These are phyloP conservation scores for Trichophyton benhamiae DNA, from an alignment of 2,329 filamentous ascomycete species.

Conservation along the genomic window DNA sequence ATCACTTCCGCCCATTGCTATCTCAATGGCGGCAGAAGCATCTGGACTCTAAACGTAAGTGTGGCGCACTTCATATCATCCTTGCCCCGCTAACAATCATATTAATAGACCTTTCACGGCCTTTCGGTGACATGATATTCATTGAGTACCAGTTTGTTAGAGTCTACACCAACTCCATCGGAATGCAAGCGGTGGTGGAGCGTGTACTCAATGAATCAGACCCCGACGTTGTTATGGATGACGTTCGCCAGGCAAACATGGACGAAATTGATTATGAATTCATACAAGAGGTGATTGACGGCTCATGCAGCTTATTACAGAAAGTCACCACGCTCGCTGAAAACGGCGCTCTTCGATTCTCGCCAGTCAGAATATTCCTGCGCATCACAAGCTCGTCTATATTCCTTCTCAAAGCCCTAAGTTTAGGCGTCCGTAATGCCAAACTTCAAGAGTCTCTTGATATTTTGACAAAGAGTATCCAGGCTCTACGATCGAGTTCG, in stretches of 20 bases:
- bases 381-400: slow-evolving; percentile 45
- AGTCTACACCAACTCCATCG: slow-evolving; percentile 35
- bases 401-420: slow-evolving; percentile 42
- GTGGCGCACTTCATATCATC: neutral
- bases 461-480: slow-evolving; percentile 37
- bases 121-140: slow-evolving; percentile 38
- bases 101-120: slow-evolving; percentile 14
- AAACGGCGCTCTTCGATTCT: slow-evolving; percentile 37
- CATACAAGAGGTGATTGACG: slow-evolving; percentile 45
- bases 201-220: slow-evolving; percentile 33
- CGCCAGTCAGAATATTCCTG: slow-evolving; percentile 42
- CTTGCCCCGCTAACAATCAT: neutral
- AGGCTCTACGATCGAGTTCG: slow-evolving; percentile 37
- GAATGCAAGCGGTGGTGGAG: slow-evolving; percentile 46
- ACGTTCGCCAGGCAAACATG: slow-evolving; percentile 34
- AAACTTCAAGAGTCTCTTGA: slow-evolving; percentile 39
- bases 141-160: slow-evolving; percentile 41
- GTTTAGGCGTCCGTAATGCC: slow-evolving; percentile 38
- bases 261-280: slow-evolving; percentile 43
- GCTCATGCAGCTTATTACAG: slow-evolving; percentile 40
- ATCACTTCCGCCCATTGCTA: slow-evolving; percentile 34
- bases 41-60: slow-evolving; percentile 15
- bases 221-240: slow-evolving; percentile 19
- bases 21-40: slow-evolving; percentile 31
- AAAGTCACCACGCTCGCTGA: slow-evolving; percentile 40